These are phyloP conservation scores for Globisporangium cederbergense DNA, from an alignment of 352 stramenopile species.

Conservation along the genomic window DNA sequence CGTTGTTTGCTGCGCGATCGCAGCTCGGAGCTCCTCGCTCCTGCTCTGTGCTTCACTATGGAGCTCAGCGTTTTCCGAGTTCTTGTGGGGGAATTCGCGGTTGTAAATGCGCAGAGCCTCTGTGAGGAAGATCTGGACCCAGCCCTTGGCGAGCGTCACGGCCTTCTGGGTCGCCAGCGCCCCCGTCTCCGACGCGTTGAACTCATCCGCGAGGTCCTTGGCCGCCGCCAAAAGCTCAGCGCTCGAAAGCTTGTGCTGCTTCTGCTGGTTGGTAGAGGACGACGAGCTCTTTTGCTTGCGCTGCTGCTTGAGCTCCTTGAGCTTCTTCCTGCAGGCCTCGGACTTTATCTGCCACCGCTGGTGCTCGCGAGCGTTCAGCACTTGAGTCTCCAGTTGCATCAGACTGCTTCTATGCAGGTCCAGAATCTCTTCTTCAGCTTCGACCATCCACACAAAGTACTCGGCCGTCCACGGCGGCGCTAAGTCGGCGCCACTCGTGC, in stretches of 20 bases:
- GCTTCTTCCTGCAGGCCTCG: slow-evolving; percentile 44
- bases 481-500: slow-evolving; percentile 26
- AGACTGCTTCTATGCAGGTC: slow-evolving; percentile 41
- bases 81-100: slow-evolving; percentile 23
- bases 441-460: slow-evolving; percentile 58
- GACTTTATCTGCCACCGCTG: slow-evolving; percentile 36
- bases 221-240: slow-evolving; percentile 27
- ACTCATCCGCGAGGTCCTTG: slow-evolving; percentile 51
- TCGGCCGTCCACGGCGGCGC: slow-evolving; percentile 68
- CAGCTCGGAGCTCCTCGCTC: slow-evolving; percentile 14
- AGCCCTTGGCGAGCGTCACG: slow-evolving; percentile 38
- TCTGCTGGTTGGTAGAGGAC: neutral
- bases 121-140: slow-evolving; percentile 38
- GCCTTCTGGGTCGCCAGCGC: slow-evolving; percentile 30
- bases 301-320: slow-evolving; percentile 46
- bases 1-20: slow-evolving; percentile 27
- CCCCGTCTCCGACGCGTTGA: slow-evolving; percentile 42
- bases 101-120: slow-evolving; percentile 44
- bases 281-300: slow-evolving; percentile 21
- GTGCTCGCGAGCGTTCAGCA: slow-evolving; percentile 34
- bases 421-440: slow-evolving; percentile 48
- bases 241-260: slow-evolving; percentile 20
- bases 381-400: slow-evolving; percentile 31
- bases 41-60: neutral
- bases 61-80: neutral